Percentiles rank a stretch among this genome's conserved stretches.
Conservation (phyloP, 1,284 basidiomycete genomes). For the Pseudozyma pruni region DNA sequence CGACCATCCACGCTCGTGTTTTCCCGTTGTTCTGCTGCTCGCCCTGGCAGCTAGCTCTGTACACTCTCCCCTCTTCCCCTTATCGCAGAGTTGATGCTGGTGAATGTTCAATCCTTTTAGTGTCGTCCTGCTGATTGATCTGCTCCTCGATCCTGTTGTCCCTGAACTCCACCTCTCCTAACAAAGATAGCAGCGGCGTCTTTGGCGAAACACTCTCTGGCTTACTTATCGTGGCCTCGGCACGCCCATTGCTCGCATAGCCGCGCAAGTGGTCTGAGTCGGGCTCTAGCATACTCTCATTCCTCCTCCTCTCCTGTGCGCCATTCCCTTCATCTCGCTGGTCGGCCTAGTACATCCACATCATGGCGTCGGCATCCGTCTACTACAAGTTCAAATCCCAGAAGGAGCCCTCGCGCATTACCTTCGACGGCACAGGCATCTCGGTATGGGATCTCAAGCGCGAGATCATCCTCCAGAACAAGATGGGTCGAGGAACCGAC, state of each 20-base stretch:
- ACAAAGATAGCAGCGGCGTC: constrained; percentile 4
- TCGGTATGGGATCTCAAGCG: constrained; percentile 99
- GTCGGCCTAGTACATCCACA: constrained; percentile 7
- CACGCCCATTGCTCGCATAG: too few species aligned
- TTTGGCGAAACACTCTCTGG: constrained; percentile 7
- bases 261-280: too few species aligned
- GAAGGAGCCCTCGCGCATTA: constrained; percentile 90
- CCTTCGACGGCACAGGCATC: constrained; percentile 98
- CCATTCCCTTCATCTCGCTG: constrained; percentile 1
- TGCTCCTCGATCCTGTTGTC: constrained; percentile 16
- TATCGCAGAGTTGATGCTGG: constrained; percentile 41
- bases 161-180: constrained; percentile 8
- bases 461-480: constrained; percentile 96
- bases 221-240: too few species aligned
- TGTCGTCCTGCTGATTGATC: constrained; percentile 30
- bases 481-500: constrained; percentile 93
- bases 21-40: constrained; percentile 6
- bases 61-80: constrained; percentile 10
- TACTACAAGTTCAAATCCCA: constrained; percentile 99
- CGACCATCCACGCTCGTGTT: too few species aligned
- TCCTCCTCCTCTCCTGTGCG: neutral
- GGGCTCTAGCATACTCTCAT: constrained; percentile 4
- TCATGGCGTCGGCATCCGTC: constrained; percentile 72
- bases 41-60: constrained; percentile 20
- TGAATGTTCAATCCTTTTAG: constrained; percentile 52